A percentile compares a stretch with the other conserved stretches of the same genome.
Evolutionary conservation across 139 green algal species (phyloP).

Genomic region (Chlorella sp.): DNA sequence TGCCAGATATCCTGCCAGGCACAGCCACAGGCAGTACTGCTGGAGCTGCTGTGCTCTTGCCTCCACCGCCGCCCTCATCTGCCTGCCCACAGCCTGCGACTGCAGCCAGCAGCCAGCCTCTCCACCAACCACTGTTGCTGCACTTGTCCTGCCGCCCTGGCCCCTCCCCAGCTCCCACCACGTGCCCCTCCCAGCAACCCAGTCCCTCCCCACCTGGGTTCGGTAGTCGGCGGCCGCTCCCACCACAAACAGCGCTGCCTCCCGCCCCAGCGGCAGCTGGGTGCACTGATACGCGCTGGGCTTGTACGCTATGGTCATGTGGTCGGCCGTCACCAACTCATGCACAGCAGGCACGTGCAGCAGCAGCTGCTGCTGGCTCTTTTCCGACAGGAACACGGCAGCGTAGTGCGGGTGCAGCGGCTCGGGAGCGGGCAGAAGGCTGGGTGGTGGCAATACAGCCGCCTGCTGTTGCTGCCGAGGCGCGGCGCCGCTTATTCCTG

Average conservation of each 20-base stretch:
- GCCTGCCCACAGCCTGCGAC: neutral
- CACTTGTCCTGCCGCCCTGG: no score
- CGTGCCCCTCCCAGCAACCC: no score
- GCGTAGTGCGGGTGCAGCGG: constrained; percentile 34
- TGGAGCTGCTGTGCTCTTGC: neutral
- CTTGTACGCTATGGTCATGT: constrained; percentile 37
- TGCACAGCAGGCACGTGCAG: constrained; percentile 27
- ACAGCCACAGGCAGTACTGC: no score
- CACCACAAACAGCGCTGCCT: constrained; percentile 29
- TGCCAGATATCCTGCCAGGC: no score
- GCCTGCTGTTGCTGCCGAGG: neutral
- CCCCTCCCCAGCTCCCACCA: no score
- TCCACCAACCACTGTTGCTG: no score
- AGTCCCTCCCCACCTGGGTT: constrained; percentile 2
- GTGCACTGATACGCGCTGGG: neutral
- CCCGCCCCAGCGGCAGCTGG: constrained; percentile 10
- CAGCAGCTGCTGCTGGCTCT: constrained; percentile 15
- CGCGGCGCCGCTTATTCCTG: neutral
- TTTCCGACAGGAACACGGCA: constrained; percentile 25
- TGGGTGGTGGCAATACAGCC: neutral
- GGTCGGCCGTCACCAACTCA: constrained; percentile 28
- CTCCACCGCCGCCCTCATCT: neutral
- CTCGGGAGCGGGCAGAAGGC: neutral
- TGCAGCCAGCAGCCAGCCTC: neutral
- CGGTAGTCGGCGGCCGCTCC: constrained; percentile 36